Base-by-base conservation (phyloP, 2,329 filamentous ascomycete genomes). In the Whalleya microplaca region DNA sequence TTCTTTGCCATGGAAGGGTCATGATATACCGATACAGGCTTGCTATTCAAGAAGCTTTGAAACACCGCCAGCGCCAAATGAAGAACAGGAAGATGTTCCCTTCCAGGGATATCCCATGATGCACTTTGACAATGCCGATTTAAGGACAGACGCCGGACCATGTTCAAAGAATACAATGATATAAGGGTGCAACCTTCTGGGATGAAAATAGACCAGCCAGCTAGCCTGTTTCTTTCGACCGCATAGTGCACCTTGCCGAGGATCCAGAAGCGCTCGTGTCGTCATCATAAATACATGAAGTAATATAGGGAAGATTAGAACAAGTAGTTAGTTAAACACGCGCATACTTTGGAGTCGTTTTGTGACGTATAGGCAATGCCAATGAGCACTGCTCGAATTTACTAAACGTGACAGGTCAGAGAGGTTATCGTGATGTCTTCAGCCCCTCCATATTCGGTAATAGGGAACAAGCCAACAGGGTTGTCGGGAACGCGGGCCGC, bases 401-500 rank as follows among this genome's bases (percentile, higher is more conserved):
- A 45, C 44, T 56, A 49, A 53, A 58, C 44, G 58, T 48, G 50
- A 53, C 47, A 60, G 48, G 37, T 54, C 50, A 47, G 51, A 49
- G 56, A 46, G 37, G 50, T 29, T 29, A 51, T 56, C 32, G 53
- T 60, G 43, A 56, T 32, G 53, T 37, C 47, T 43, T 37, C 32
- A 50, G 53, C 52, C 45, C 45, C 45, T 51, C 40, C 58, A 48
- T 41, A 58, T 53, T 53, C 54, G 55, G 59, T 53, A 48, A 48
- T 47, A 57, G 56, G 52, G 53, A 55, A 43, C 32, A 20, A 21
- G 37, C 55, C 21, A 47, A 46, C 58, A 62, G 54, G 58, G 60
- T 59, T 59, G 49, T 49, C 58, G 67, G 62, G 53, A 59, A 42
- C 45, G 23, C 67, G 67, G 67, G 53, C 67, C 67, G 67, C 58